A percentile compares a stretch with the other conserved stretches of the same genome.
Conservation (phyloP, 148 eudicot genomes). For the Silene conica region DNA sequence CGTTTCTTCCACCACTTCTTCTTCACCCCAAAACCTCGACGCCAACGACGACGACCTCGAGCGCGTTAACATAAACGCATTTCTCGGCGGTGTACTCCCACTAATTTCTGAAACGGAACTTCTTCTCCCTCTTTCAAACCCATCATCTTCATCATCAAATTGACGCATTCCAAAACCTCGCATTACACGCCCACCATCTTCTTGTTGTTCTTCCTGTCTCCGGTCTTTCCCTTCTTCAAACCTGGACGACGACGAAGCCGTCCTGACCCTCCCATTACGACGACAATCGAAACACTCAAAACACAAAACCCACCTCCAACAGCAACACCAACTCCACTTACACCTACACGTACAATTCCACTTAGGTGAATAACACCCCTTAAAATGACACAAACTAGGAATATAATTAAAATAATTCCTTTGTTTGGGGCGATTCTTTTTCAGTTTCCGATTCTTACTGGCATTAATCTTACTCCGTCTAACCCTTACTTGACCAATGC, state of each 20-base stretch:
- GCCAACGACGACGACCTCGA: not conserved
- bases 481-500: slow-evolving; percentile 83
- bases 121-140: slow-evolving; percentile 8
- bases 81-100: not conserved
- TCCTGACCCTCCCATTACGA: slow-evolving; percentile 22
- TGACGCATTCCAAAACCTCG: not conserved
- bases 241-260: slow-evolving; percentile 7
- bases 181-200: no score
- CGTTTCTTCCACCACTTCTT: not conserved
- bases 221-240: not conserved
- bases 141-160: not conserved
- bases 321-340: slow-evolving; percentile 27
- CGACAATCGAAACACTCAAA: slow-evolving; percentile 29
- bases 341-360: no score
- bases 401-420: slow-evolving; percentile 2
- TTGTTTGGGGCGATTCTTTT: not conserved
- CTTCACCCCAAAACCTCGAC: slow-evolving; percentile 4
- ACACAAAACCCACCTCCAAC: slow-evolving; percentile 41
- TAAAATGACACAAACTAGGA: slow-evolving; percentile 20
- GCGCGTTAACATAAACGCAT: not conserved
- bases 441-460: not conserved
- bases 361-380: not conserved
- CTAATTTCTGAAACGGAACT: not conserved
- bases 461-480: slow-evolving; percentile 11
- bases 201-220: not conserved